Conservation (phyloP, 768 basidiomycete species). For the Lentinus brumalis region DNA sequence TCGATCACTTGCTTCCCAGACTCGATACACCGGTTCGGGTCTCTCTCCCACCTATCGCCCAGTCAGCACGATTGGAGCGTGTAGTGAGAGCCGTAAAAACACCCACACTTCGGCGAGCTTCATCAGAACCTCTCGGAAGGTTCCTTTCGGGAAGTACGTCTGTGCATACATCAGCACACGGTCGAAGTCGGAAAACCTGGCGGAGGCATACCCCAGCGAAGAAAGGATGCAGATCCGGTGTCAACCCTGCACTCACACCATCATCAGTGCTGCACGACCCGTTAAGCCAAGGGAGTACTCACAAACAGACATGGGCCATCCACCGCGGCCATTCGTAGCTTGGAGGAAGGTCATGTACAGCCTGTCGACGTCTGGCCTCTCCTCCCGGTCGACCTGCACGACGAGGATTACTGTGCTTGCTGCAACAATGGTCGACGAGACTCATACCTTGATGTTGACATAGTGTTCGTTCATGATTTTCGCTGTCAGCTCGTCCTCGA, state of each 20-base stretch:
- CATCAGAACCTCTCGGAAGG: constrained; percentile 24
- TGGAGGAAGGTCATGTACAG: constrained; percentile 47
- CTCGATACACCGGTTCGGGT: constrained; percentile 16
- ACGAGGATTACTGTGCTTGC: background rate
- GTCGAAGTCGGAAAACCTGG: background rate
- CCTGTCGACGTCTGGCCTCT: constrained; percentile 44
- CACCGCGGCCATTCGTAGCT: constrained; percentile 33
- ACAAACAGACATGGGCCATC: constrained; percentile 39
- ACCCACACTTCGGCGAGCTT: constrained; percentile 27
- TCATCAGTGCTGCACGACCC: background rate
- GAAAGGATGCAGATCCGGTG: constrained; percentile 30
- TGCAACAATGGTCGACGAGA: background rate
- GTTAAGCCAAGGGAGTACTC: background rate
- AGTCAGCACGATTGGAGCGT: background rate
- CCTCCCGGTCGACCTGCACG: constrained; percentile 40
- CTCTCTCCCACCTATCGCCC: constrained; percentile 22
- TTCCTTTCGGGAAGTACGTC: constrained; percentile 28
- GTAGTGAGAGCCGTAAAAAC: background rate
- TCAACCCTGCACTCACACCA: constrained; percentile 22
- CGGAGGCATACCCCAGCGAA: constrained; percentile 25
- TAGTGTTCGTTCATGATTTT: constrained; percentile 42
- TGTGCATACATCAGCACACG: background rate
- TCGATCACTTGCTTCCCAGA: constrained; percentile 27
- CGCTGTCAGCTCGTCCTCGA: constrained; percentile 40
- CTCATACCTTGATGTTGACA: constrained; percentile 37